phyloP scores from a whole-genome alignment of 208 protist species.

The Leishmania lainsoni region DNA sequence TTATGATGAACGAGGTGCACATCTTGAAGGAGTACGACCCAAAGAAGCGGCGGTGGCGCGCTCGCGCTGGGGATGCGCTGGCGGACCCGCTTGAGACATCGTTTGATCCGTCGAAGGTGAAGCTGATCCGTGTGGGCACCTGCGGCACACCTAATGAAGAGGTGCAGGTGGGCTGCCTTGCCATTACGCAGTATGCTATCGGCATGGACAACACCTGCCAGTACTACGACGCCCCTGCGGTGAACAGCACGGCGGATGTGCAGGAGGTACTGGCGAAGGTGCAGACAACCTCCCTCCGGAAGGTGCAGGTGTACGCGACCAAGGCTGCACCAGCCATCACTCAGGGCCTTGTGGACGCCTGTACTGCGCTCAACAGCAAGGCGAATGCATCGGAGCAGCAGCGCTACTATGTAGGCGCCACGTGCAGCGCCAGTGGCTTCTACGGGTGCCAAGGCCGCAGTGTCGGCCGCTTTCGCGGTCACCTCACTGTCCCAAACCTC shows the following conservation, averaged over 20 bases:
- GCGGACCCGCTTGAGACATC: constrained; percentile 15
- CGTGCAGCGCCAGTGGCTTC: constrained; percentile 70
- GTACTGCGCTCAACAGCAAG: constrained; percentile 38
- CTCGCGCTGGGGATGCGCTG: constrained; percentile 31
- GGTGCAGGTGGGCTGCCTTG: constrained; percentile 52
- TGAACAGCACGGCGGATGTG: constrained; percentile 37
- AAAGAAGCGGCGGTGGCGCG: constrained; percentile 40
- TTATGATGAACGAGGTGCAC: constrained; percentile 78
- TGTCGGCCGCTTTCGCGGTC: constrained; percentile 62
- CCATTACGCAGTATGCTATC: constrained; percentile 61
- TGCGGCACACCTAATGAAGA: constrained; percentile 64
- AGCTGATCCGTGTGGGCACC: constrained; percentile 76
- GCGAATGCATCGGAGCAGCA: constrained; percentile 29
- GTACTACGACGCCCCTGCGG: constrained; percentile 52
- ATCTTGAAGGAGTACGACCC: constrained; percentile 81
- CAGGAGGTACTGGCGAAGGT: constrained; percentile 45
- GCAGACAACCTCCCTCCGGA: constrained; percentile 42
- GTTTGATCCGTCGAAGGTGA: constrained; percentile 56
- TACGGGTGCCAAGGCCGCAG: constrained; percentile 79
- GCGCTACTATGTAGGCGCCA: constrained; percentile 62
- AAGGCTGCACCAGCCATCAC: constrained; percentile 60
- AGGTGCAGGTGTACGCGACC: constrained; percentile 65
- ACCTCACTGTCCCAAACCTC: constrained; percentile 50
- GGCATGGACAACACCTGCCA: constrained; percentile 86
- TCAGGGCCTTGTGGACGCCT: constrained; percentile 44